These are phyloP conservation scores for Exidia glandulosa DNA, from an alignment of 768 basidiomycete genomes.

Conservation along the genomic window DNA sequence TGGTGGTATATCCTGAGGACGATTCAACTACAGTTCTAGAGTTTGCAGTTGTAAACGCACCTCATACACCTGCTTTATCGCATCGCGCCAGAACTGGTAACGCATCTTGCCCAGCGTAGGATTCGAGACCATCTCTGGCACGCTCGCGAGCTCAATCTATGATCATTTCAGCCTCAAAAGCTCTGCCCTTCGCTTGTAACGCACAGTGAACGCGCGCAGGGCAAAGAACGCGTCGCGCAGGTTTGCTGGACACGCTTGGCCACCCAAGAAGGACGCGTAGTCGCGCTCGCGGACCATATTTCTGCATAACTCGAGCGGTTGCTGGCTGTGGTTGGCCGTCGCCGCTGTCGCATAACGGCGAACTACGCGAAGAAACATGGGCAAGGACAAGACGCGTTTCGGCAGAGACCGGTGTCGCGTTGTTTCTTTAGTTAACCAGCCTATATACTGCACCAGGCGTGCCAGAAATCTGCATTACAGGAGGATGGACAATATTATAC, in stretches of 20 bases:
- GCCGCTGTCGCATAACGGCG: too few species aligned
- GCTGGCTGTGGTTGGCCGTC: too few species aligned
- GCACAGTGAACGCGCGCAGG: conserved; percentile 72
- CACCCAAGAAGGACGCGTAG: conserved; percentile 66
- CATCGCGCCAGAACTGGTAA: conserved; percentile 82
- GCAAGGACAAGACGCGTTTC: too few species aligned
- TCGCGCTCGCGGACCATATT: conserved; percentile 67
- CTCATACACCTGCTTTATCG: conserved; percentile 53
- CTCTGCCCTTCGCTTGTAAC: conserved; percentile 18
- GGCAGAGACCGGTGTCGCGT: too few species aligned
- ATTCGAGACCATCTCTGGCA: conserved; percentile 69
- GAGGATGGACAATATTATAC: too few species aligned
- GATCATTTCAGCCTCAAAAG: not conserved
- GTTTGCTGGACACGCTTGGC: conserved; percentile 61
- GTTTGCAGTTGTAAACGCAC: too few species aligned
- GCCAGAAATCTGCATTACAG: too few species aligned
- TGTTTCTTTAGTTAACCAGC: too few species aligned
- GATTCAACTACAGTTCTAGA: too few species aligned
- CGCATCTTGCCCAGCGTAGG: conserved; percentile 69
- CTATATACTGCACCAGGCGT: too few species aligned
- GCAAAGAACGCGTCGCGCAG: conserved; percentile 62
- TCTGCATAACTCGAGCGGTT: too few species aligned
- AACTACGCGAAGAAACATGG: too few species aligned
- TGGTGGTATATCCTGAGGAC: conserved; percentile 57
- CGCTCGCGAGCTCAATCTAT: conserved; percentile 65